These are phyloP conservation scores for Aspergillus candidus DNA, from an alignment of 2,329 filamentous ascomycete species.

Conservation along the genomic window DNA sequence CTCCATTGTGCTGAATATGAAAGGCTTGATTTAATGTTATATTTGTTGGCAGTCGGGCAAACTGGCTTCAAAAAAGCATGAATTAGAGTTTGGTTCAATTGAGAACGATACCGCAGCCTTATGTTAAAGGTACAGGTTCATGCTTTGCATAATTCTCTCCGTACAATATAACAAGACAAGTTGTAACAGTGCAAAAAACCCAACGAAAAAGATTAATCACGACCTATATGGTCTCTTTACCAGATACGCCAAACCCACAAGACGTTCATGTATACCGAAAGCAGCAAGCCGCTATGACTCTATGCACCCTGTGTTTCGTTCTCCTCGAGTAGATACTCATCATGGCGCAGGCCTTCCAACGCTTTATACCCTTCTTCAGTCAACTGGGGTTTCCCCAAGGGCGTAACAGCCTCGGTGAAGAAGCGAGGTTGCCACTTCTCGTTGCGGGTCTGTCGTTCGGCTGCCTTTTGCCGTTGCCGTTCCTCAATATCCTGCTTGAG, in stretches of 20 bases:
- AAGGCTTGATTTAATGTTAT: no score
- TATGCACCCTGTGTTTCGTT: constrained; percentile 31
- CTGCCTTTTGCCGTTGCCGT: constrained; percentile 74
- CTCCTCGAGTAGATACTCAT: constrained; percentile 45
- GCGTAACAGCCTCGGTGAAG: constrained; percentile 62
- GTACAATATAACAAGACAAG: no score
- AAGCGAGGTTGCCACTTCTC: constrained; percentile 80
- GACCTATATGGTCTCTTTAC: constrained; percentile 13
- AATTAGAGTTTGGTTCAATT: no score
- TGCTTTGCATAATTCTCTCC: no score
- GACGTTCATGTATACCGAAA: constrained; percentile 2
- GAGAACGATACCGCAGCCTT: no score
- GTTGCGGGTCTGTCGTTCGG: constrained; percentile 65
- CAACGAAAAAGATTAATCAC: background rate
- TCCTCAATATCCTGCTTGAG: constrained; percentile 92
- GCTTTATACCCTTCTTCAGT: constrained; percentile 56
- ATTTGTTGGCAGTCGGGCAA: no score
- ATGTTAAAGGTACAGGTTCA: no score
- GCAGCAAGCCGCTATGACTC: background rate
- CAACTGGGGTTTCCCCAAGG: constrained; percentile 56
- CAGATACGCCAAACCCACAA: constrained; percentile 20
- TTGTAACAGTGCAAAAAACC: no score
- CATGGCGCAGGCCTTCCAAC: constrained; percentile 51
- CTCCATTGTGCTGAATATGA: background rate
- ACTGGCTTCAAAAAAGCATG: no score